Conservation (phyloP, 768 basidiomycete species). For the Paxillus ammoniavirescens region DNA sequence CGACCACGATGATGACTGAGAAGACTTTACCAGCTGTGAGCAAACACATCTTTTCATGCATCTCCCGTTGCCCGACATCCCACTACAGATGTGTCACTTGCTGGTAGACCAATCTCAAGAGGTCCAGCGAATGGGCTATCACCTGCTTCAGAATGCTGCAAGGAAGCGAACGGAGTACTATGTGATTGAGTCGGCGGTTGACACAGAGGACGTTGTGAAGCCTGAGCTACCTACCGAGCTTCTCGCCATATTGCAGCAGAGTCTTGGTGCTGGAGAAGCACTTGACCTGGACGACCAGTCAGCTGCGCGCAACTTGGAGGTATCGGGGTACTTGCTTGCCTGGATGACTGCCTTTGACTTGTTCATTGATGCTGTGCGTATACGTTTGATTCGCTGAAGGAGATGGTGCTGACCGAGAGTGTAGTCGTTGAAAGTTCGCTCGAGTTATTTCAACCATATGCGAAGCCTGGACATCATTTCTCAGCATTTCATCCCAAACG, state of each 20-base stretch:
- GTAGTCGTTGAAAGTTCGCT: slow-evolving; percentile 85
- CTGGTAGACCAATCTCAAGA: slow-evolving; percentile 59
- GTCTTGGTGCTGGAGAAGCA: slow-evolving; percentile 38
- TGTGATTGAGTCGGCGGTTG: slow-evolving; percentile 85
- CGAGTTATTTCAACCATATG: slow-evolving; percentile 84
- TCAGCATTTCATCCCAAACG: slow-evolving; percentile 63
- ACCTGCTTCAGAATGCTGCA: slow-evolving; percentile 67
- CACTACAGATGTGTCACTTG: slow-evolving; percentile 72
- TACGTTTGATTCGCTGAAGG: background rate
- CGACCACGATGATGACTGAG: slow-evolving; percentile 58
- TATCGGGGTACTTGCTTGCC: slow-evolving; percentile 70
- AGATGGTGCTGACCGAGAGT: background rate
- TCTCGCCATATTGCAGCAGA: slow-evolving; percentile 56
- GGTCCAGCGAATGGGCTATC: slow-evolving; percentile 79
- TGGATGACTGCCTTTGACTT: slow-evolving; percentile 92
- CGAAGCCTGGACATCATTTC: slow-evolving; percentile 65
- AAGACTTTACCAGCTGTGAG: slow-evolving; percentile 64
- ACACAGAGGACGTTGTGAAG: slow-evolving; percentile 54
- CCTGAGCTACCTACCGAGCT: slow-evolving; percentile 67
- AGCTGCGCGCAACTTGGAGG: slow-evolving; percentile 31
- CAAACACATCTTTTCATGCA: background rate
- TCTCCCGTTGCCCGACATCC: background rate
- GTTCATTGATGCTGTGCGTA: slow-evolving; percentile 78
- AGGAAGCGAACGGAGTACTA: slow-evolving; percentile 75
- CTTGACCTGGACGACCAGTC: slow-evolving; percentile 42